Base-by-base conservation (phyloP, 805 yeast genomes). In the Yamadazyma sp. region DNA sequence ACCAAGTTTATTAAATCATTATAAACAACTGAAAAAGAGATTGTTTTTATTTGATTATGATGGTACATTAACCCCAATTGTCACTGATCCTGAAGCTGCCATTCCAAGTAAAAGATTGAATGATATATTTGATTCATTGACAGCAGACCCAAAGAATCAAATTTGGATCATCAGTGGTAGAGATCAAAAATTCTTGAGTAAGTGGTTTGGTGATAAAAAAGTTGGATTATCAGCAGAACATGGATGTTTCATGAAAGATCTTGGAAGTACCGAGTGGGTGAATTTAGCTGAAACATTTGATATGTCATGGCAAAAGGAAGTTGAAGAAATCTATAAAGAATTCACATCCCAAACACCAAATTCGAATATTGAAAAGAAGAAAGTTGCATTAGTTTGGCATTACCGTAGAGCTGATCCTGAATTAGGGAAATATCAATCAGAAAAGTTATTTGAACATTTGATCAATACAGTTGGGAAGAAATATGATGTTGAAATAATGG, bases 301-400 rank as follows among this genome's bases (percentile, higher is more conserved):
- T 60, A 88, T 93, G 96, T 71, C 88, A 17, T 93, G 99, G 99
- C 96, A 88, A 60, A 55, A 62, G n/a, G 78, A 76, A 36, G 98
- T 88, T 11, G 78, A 78, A 36, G 80, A 78, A 18, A 77, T 86
- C 3, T 86, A 85, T 66, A 75, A 67, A 35, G 67, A 76, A 30
- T 88, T 78, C 58, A 87, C 96, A 0, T 91, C 82, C 30, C 80
- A 81, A 44, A 93, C 98, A 0, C 96, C 95, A 2, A 97, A 97
- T 6, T 73, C 96, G 1, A 74, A 74, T 45, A 81, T 85, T 33
- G 99, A 93, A 60, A 73, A 73, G 50, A 93, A 93, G 58, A 81
- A 87, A 50, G 96, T 91, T 12, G 98, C 98, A 1, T 62, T 93
- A 35, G 91, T 98, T 1, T 93, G 99, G 99, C 99, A 93, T 61